Evolutionary conservation across 2,329 filamentous ascomycete species (phyloP).

Genomic region (Colletotrichum sp.): DNA sequence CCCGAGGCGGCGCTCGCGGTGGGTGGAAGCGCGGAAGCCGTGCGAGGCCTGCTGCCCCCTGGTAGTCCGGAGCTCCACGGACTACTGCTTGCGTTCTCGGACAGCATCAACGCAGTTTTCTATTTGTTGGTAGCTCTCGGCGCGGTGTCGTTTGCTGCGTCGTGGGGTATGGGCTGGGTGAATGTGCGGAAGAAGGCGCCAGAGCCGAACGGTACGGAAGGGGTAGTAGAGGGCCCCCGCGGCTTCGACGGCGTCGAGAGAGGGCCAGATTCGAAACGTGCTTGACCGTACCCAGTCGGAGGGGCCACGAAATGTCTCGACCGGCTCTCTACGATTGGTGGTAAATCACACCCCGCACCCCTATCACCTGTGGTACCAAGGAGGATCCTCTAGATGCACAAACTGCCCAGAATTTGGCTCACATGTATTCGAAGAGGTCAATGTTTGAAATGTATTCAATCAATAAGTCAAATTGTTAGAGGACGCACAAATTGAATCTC

Average conservation of each 20-base stretch:
- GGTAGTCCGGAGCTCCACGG: not conserved
- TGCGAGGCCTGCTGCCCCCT: not conserved
- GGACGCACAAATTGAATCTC: not conserved
- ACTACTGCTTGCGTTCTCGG: not conserved
- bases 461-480: not conserved
- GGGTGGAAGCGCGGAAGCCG: not conserved
- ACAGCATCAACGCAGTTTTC: not conserved
- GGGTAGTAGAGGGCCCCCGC: not conserved
- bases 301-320: too few relatives aligned
- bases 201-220: not conserved
- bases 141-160: not conserved
- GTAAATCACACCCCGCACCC: too few relatives aligned
- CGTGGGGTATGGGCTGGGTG: not conserved
- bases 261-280: not conserved
- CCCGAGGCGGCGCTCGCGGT: not conserved
- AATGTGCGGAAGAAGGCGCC: not conserved
- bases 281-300: too few relatives aligned
- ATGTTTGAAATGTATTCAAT: not conserved
- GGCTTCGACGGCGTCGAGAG: not conserved
- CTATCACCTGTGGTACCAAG: too few relatives aligned
- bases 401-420: too few relatives aligned
- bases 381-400: too few relatives aligned
- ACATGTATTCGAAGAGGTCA: too few relatives aligned
- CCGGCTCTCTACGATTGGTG: too few relatives aligned
- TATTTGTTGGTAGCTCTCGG: not conserved